Evolutionary conservation across 371 early-diverging fungal genomes (phyloP).

Genomic region (Rhizopus sp.): DNA sequence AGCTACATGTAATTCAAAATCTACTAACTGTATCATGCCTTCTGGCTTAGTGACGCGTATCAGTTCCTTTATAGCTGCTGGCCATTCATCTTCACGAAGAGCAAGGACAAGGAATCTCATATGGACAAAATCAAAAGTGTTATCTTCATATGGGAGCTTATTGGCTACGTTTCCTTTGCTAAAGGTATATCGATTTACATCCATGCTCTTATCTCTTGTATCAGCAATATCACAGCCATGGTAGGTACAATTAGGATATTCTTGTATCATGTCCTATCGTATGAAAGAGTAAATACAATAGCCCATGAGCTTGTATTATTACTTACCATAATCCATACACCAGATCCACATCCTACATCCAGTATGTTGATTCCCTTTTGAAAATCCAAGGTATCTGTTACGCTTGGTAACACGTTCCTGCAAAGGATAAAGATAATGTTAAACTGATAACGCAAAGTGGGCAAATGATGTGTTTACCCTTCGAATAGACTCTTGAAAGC

Average conservation of each 20-base stretch:
- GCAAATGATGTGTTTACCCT: too few relatives aligned
- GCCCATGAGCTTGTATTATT: too few relatives aligned
- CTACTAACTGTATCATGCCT: slow-evolving; percentile 45
- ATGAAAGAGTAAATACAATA: not conserved
- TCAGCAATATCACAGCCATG: slow-evolving; percentile 31
- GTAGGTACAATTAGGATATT: slow-evolving; percentile 36
- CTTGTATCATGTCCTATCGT: slow-evolving; percentile 30
- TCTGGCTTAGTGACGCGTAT: slow-evolving; percentile 54
- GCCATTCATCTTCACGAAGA: slow-evolving; percentile 39
- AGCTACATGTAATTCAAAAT: not conserved
- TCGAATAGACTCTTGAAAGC: too few relatives aligned
- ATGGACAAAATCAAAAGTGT: slow-evolving; percentile 37
- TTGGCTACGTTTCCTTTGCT: slow-evolving; percentile 27
- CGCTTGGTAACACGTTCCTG: not conserved
- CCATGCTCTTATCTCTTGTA: slow-evolving; percentile 2
- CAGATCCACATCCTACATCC: slow-evolving; percentile 47
- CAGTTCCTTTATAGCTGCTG: slow-evolving; percentile 33
- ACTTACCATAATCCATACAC: slow-evolving; percentile 33
- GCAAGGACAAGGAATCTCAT: slow-evolving; percentile 48
- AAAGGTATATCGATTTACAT: slow-evolving; percentile 14
- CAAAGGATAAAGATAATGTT: not conserved
- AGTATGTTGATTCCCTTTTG: slow-evolving; percentile 19
- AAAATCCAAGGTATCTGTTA: slow-evolving; percentile 9
- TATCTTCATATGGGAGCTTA: slow-evolving; percentile 16
- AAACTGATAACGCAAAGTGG: not conserved